These are phyloP conservation scores for Cenchrus americanus DNA, from an alignment of 176 grass and related monocot genomes.

Conservation along the genomic window DNA sequence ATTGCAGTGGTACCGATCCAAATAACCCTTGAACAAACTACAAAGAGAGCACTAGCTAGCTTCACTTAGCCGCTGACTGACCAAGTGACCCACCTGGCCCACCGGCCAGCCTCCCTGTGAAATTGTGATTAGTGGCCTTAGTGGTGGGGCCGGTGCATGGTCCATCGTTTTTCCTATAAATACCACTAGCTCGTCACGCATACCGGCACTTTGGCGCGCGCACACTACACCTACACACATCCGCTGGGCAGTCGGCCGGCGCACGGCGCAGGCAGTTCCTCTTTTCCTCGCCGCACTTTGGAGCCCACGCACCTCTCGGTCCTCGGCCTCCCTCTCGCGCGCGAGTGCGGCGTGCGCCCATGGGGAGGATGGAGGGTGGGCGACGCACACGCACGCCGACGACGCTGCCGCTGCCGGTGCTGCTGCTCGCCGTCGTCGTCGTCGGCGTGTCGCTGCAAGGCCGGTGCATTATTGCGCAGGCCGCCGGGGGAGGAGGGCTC, in stretches of 20 bases:
- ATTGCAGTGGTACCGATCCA: too few species aligned
- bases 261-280: not conserved
- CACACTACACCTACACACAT: not conserved
- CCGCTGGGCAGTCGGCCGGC: not conserved
- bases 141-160: conserved; percentile 10
- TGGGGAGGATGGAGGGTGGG: conserved; percentile 40
- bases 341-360: not conserved
- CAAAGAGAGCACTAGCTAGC: not conserved
- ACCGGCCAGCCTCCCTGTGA: not conserved
- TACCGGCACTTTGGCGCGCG: not conserved
- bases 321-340: not conserved
- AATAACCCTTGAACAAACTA: too few species aligned
- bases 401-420: not conserved
- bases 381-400: too few species aligned
- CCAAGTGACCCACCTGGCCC: not conserved
- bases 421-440: not conserved
- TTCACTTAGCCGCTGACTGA: not conserved
- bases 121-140: not conserved
- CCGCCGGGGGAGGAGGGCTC: conserved; percentile 38
- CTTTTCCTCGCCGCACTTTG: conserved; percentile 3
- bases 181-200: not conserved
- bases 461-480: conserved; percentile 40
- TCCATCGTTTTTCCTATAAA: conserved; percentile 32
- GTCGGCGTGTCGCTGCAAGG: conserved; percentile 28
- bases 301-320: conserved; percentile 38